phyloP scores from a whole-genome alignment of 305 asterid species.

The Solanum hybrid region DNA sequence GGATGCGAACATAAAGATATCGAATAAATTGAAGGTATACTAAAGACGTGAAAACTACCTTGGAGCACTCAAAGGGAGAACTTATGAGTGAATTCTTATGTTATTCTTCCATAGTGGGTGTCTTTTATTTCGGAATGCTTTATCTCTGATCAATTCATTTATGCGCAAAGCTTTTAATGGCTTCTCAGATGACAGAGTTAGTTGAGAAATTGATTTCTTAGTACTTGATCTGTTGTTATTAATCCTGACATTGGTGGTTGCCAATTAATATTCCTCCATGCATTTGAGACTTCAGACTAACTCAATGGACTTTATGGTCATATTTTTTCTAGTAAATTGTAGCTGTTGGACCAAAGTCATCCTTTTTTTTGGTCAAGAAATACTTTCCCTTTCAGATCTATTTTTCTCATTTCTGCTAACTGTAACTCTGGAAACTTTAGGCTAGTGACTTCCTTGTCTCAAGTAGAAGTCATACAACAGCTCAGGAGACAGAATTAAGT shows the following conservation, averaged over 20 bases:
- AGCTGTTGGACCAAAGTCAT: background rate
- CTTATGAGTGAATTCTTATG: background rate
- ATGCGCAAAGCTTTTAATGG: background rate
- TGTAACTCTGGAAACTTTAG: slow-evolving; percentile 33
- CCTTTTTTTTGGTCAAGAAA: background rate
- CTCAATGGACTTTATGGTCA: background rate
- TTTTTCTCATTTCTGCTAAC: background rate
- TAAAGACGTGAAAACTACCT: background rate
- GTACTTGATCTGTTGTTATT: background rate
- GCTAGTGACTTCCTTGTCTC: slow-evolving; percentile 87
- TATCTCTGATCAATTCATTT: background rate
- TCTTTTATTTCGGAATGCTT: background rate
- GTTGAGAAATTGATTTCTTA: background rate
- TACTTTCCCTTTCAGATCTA: background rate
- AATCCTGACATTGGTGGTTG: background rate
- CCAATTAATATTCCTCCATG: background rate
- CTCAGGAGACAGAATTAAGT: slow-evolving; percentile 72
- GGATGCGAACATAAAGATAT: background rate
- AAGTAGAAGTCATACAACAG: slow-evolving; percentile 47
- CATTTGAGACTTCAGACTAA: background rate
- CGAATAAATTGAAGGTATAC: background rate
- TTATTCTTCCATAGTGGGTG: background rate
- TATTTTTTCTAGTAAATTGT: background rate
- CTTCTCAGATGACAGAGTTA: background rate
- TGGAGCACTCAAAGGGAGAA: background rate